Conservation (phyloP, 2,329 filamentous ascomycete genomes). For the Furcasterigmium furcatum region DNA sequence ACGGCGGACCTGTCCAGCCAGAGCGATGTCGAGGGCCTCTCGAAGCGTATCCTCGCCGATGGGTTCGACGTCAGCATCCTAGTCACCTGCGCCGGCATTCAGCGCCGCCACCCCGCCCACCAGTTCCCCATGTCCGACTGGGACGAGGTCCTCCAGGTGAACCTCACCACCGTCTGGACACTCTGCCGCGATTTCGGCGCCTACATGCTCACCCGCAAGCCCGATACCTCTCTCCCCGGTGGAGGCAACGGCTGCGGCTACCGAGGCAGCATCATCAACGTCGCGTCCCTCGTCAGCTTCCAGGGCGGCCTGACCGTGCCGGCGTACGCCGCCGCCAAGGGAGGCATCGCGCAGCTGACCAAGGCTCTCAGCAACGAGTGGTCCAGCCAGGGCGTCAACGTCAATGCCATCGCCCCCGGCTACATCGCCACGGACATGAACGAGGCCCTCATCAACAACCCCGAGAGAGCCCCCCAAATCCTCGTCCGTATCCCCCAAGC, state of each 20-base stretch:
- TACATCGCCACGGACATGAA: constrained; percentile 98
- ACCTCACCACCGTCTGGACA: constrained; percentile 77
- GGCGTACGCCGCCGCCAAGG: constrained; percentile 82
- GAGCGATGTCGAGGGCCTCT: constrained; percentile 11
- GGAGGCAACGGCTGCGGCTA: constrained; percentile 37
- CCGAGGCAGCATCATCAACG: constrained; percentile 76
- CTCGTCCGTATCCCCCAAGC: constrained; percentile 78
- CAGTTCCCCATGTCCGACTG: constrained; percentile 62
- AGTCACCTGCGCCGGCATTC: constrained; percentile 66
- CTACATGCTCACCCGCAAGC: constrained; percentile 65
- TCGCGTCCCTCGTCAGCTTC: constrained; percentile 76
- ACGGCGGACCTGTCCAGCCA: constrained; percentile 16
- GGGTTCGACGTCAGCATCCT: constrained; percentile 49
- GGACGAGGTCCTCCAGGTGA: constrained; percentile 73
- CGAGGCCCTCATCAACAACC: constrained; percentile 70
- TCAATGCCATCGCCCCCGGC: constrained; percentile 85
- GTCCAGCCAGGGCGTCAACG: constrained; percentile 66
- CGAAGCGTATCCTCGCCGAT: constrained; percentile 12
- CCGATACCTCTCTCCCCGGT: constrained; percentile 23
- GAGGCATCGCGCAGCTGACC: constrained; percentile 79
- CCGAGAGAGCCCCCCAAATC: constrained; percentile 67
- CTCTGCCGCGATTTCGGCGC: constrained; percentile 74
- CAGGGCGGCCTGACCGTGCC: constrained; percentile 86
- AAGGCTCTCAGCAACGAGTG: constrained; percentile 86
- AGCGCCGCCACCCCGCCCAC: constrained; percentile 59